Percentiles rank a stretch among this genome's conserved stretches.
These are phyloP conservation scores for Xerophyta viscosa DNA, from an alignment of 106 monocot genomes.

Conservation along the genomic window DNA sequence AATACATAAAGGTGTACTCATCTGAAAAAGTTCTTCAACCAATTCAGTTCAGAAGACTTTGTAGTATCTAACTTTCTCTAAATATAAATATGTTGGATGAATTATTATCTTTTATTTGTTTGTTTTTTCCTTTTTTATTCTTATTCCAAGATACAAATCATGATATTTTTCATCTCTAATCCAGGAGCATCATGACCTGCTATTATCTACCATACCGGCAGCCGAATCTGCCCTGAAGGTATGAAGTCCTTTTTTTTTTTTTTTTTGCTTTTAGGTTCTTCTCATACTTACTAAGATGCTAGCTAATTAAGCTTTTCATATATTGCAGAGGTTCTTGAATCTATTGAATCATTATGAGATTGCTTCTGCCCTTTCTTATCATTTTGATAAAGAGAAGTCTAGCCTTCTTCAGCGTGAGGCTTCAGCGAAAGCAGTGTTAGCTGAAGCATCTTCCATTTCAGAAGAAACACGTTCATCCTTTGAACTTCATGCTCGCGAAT, in stretches of 20 bases:
- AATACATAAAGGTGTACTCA: too few relatives aligned
- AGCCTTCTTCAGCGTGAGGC: constrained; percentile 66
- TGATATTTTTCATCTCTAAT: not conserved
- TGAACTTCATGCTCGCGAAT: constrained; percentile 77
- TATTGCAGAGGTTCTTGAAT: constrained; percentile 64
- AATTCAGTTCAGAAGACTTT: too few relatives aligned
- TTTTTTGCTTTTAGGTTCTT: too few relatives aligned
- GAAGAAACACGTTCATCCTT: constrained; percentile 64
- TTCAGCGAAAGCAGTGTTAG: constrained; percentile 66
- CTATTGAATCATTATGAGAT: constrained; percentile 68
- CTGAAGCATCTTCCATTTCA: constrained; percentile 56
- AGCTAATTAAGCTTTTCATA: constrained; percentile 14
- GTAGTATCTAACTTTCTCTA: too few relatives aligned
- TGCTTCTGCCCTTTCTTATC: constrained; percentile 50
- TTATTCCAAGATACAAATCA: not conserved
- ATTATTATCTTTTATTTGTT: too few relatives aligned
- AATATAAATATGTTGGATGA: too few relatives aligned
- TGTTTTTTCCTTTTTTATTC: too few relatives aligned
- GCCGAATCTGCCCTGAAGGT: constrained; percentile 72
- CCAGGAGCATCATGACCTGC: constrained; percentile 98
- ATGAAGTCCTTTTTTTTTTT: constrained; percentile 7
- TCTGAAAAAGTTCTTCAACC: too few relatives aligned
- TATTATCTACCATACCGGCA: constrained; percentile 67
- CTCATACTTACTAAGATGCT: not conserved
- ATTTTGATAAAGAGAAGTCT: constrained; percentile 82